phyloP scores from a whole-genome alignment of 306 rosid genomes.

The Abrus pulchellus region DNA sequence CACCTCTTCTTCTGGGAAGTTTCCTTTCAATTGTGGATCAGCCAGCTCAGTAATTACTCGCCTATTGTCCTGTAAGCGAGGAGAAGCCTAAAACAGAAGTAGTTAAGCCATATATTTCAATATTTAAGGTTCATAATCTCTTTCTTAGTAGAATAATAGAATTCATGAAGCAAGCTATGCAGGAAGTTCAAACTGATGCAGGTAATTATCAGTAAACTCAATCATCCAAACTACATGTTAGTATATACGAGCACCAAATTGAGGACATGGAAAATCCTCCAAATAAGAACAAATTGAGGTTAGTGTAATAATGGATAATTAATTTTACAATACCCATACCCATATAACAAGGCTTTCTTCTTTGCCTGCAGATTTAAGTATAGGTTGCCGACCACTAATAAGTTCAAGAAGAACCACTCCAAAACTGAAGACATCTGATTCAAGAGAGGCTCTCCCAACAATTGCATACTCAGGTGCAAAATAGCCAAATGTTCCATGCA shows the following conservation, averaged over 20 bases:
- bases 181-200: conserved; percentile 17
- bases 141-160: neutral
- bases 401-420: conserved; percentile 99
- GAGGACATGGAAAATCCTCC: conserved; percentile 5
- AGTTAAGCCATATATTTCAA: conserved; percentile 35
- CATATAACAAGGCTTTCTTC: conserved; percentile 98
- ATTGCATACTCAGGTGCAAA: conserved; percentile 99
- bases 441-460: conserved; percentile 86
- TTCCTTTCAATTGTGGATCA: conserved; percentile 76
- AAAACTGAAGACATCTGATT: conserved; percentile 94
- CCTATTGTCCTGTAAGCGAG: conserved; percentile 76
- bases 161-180: conserved; percentile 25
- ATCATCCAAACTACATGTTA: neutral
- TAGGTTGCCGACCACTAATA: conserved; percentile 88
- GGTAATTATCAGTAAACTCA: neutral
- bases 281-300: neutral
- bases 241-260: conserved; percentile 1
- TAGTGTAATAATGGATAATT: neutral
- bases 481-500: conserved; percentile 99
- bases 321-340: conserved; percentile 58
- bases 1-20: conserved; percentile 86
- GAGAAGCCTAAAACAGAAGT: conserved; percentile 71
- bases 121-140: neutral
- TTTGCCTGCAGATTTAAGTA: conserved; percentile 71
- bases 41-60: conserved; percentile 72